Percentiles rank a stretch among this genome's conserved stretches.
phyloP scores from a whole-genome alignment of 208 protist genomes.

The Naegleria lovaniensis region DNA sequence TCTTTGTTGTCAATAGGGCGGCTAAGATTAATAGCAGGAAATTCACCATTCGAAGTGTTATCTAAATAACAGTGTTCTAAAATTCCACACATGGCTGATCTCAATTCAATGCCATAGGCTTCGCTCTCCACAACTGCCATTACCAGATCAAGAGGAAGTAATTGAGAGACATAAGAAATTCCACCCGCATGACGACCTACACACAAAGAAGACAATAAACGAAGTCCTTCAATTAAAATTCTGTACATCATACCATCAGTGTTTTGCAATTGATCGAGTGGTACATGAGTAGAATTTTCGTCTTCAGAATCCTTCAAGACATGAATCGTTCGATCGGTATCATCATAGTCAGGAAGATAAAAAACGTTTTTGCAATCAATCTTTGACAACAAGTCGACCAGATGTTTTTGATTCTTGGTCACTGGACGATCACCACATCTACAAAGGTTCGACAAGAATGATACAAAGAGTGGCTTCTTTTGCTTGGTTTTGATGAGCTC shows the following conservation, averaged over 20 bases:
- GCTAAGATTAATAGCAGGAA: not conserved
- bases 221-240: not conserved
- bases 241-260: not conserved
- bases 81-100: not conserved
- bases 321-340: not conserved
- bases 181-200: not conserved
- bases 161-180: not conserved
- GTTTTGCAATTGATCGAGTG: not conserved
- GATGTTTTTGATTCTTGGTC: not conserved
- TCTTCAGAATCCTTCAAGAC: not conserved
- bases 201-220: not conserved
- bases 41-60: not conserved
- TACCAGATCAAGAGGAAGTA: not conserved
- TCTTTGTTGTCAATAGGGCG: not conserved
- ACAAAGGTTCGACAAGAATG: not conserved
- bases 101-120: not conserved
- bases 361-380: not conserved
- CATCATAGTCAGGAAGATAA: not conserved
- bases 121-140: not conserved
- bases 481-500: not conserved
- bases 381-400: not conserved
- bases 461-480: not conserved
- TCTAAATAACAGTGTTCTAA: not conserved
- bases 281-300: not conserved
- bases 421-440: not conserved